Conservation (phyloP, 1,284 basidiomycete species). For the Ustilago xerochloae region DNA sequence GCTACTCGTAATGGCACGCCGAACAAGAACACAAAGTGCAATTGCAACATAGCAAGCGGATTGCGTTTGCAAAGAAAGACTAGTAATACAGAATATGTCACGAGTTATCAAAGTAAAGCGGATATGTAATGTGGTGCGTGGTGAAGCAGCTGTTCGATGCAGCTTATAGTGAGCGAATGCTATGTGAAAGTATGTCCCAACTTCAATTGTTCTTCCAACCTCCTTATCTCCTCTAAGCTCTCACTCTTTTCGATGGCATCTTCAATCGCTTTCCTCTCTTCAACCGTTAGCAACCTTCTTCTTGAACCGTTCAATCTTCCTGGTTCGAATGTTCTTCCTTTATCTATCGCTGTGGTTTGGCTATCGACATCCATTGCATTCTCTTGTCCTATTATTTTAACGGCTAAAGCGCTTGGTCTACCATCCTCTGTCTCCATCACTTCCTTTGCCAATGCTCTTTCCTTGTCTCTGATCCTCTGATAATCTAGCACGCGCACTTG, state of each 20-base stretch:
- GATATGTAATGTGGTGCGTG: no score
- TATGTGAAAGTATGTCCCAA: slow-evolving; percentile 51
- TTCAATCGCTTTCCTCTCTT: slow-evolving; percentile 88
- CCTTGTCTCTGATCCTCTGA: slow-evolving; percentile 90
- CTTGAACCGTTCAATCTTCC: slow-evolving; percentile 64
- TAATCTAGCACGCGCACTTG: slow-evolving; percentile 92
- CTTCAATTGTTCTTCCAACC: slow-evolving; percentile 61
- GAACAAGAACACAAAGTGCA: no score
- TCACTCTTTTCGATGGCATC: slow-evolving; percentile 89
- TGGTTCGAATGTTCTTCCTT: slow-evolving; percentile 72
- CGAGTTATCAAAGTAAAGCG: no score
- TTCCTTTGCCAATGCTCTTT: slow-evolving; percentile 52
- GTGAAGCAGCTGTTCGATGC: no score
- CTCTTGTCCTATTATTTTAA: slow-evolving; percentile 76
- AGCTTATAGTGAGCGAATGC: not conserved
- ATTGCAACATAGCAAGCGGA: no score
- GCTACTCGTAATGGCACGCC: no score
- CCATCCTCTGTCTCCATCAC: slow-evolving; percentile 60
- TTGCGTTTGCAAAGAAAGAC: no score
- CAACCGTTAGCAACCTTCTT: slow-evolving; percentile 86
- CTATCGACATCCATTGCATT: slow-evolving; percentile 71
- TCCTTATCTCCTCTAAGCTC: slow-evolving; percentile 76
- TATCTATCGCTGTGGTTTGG: slow-evolving; percentile 64
- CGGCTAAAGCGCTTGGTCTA: slow-evolving; percentile 52
- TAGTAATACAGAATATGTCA: no score